Evolutionary conservation across 257 asterid species (phyloP).

Genomic region (Verbena officinalis): DNA sequence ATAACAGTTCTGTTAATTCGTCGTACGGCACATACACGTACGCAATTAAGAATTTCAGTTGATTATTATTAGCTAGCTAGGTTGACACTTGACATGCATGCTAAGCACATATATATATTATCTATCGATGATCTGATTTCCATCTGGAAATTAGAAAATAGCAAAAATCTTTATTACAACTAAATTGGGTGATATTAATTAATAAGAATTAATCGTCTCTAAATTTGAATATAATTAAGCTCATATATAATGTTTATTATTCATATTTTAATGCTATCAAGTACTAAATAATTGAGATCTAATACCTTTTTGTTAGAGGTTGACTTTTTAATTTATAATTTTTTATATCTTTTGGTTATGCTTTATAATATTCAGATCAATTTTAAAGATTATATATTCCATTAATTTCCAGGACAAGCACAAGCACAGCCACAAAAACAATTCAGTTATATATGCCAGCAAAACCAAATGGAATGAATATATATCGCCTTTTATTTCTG

Average conservation of each 20-base stretch:
- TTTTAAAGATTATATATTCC: slow-evolving; percentile 8
- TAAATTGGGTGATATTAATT: too few relatives aligned
- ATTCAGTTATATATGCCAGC: not conserved
- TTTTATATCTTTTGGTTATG: not conserved
- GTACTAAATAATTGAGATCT: not conserved
- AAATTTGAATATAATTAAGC: too few relatives aligned
- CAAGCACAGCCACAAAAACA: slow-evolving; percentile 9
- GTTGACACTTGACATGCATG: too few relatives aligned
- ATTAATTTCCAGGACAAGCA: slow-evolving; percentile 2
- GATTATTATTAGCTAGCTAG: too few relatives aligned
- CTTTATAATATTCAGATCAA: not conserved
- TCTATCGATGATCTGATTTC: too few relatives aligned
- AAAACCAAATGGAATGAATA: slow-evolving; percentile 12
- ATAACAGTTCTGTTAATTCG: slow-evolving; percentile 1
- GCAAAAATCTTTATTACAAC: too few relatives aligned
- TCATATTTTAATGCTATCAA: not conserved
- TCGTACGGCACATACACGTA: slow-evolving; percentile 34
- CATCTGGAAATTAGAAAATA: too few relatives aligned
- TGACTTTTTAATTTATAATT: slow-evolving; percentile 6
- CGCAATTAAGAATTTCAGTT: slow-evolving; percentile 16
- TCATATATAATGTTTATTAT: too few relatives aligned
- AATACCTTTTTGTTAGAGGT: not conserved
- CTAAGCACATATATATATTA: too few relatives aligned
- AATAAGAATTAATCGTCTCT: too few relatives aligned
- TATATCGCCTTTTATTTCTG: slow-evolving; percentile 1